Conservation (phyloP, 2,329 filamentous ascomycete genomes). For the Colletotrichum orchidophilum region DNA sequence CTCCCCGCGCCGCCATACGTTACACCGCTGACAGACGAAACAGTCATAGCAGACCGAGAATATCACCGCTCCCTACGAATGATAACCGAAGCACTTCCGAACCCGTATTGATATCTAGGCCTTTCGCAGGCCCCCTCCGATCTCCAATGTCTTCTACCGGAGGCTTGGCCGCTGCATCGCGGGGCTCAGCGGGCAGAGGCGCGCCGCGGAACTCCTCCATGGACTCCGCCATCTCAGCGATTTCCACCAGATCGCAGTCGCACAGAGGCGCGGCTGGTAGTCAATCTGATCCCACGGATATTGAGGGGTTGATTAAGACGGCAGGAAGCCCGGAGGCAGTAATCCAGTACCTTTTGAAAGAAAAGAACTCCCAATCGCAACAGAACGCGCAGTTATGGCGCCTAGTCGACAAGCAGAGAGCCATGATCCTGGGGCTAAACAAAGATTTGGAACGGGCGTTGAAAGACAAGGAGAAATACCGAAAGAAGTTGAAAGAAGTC, state of each 20-base stretch:
- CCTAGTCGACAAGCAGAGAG: conserved; percentile 93
- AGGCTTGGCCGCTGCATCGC: conserved; percentile 52
- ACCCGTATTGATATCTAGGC: conserved; percentile 53
- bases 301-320: conserved; percentile 80
- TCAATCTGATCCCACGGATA: conserved; percentile 74
- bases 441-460: conserved; percentile 91
- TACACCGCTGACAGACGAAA: conserved; percentile 19
- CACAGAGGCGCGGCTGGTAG: conserved; percentile 68
- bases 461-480: conserved; percentile 95
- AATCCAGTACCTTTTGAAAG: conserved; percentile 87
- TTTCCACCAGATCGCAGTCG: conserved; percentile 69
- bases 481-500: conserved; percentile 86
- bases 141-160: conserved; percentile 56
- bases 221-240: conserved; percentile 88
- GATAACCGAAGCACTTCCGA: conserved; percentile 57
- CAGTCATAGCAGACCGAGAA: conserved; percentile 38
- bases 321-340: conserved; percentile 91
- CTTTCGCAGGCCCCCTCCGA: conserved; percentile 50
- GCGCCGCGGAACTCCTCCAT: conserved; percentile 84
- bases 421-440: conserved; percentile 92
- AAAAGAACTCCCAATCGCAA: conserved; percentile 87
- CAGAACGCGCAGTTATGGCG: conserved; percentile 96
- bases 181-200: conserved; percentile 50
- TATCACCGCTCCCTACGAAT: conserved; percentile 53
- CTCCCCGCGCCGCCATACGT: conserved; percentile 7